Conservation (phyloP, 2,329 filamentous ascomycete genomes). For the Neurospora sp. region DNA sequence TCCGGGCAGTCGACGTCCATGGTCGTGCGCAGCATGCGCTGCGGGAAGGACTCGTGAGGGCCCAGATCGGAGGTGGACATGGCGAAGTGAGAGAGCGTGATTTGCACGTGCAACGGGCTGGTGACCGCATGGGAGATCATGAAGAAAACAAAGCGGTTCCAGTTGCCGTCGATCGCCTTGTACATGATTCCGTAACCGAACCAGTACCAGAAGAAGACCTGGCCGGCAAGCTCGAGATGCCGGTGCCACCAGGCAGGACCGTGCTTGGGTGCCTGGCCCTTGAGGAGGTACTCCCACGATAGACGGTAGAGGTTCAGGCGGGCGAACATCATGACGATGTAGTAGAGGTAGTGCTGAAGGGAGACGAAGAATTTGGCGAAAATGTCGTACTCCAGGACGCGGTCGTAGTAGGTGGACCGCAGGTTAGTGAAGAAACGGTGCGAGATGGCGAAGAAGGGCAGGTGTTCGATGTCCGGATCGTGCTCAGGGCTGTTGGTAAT, state of each 20-base stretch:
- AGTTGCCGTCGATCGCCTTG: constrained; percentile 56
- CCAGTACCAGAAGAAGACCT: constrained; percentile 76
- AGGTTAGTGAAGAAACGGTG: constrained; percentile 68
- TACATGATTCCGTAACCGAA: constrained; percentile 79
- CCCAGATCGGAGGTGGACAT: constrained; percentile 88
- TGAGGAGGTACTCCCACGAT: constrained; percentile 67
- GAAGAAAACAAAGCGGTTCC: constrained; percentile 62
- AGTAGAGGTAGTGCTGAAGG: constrained; percentile 77
- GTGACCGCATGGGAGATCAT: constrained; percentile 73
- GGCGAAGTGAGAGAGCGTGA: constrained; percentile 84
- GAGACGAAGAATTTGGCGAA: constrained; percentile 59
- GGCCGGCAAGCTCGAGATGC: constrained; percentile 67
- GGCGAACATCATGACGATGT: constrained; percentile 68
- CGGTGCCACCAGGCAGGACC: constrained; percentile 77
- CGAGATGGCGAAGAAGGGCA: constrained; percentile 81
- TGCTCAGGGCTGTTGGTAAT: constrained; percentile 93
- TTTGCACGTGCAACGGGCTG: constrained; percentile 77
- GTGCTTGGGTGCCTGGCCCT: constrained; percentile 59
- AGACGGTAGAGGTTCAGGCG: constrained; percentile 81
- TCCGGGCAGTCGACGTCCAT: constrained; percentile 86
- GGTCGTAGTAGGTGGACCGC: constrained; percentile 74
- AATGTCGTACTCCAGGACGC: constrained; percentile 66
- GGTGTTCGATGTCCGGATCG: constrained; percentile 87
- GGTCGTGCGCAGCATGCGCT: constrained; percentile 83
- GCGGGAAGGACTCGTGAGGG: constrained; percentile 74